phyloP scores from a whole-genome alignment of 2,329 filamentous ascomycete genomes.

The Penicillium griseofulvum region DNA sequence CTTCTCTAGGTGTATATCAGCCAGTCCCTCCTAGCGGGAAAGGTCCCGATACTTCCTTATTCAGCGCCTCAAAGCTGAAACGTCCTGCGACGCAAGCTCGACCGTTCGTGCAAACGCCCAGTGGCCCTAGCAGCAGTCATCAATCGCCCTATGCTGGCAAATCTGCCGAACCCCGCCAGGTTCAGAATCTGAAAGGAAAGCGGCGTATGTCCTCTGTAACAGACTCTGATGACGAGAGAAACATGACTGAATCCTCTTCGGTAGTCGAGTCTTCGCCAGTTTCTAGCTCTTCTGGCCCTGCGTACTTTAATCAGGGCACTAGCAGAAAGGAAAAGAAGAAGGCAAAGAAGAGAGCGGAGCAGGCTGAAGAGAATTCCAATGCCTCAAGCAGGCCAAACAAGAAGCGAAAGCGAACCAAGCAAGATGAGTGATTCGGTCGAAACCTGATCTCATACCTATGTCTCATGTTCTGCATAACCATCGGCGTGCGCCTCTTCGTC shows the following conservation, averaged over 20 bases:
- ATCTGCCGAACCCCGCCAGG: neutral
- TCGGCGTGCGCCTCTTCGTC: neutral
- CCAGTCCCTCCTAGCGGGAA: neutral
- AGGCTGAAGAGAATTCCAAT: neutral
- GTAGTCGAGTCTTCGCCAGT: neutral
- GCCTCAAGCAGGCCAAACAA: neutral
- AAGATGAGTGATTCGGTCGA: neutral
- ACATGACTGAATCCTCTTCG: neutral
- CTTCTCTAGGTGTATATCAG: neutral
- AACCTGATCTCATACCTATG: neutral
- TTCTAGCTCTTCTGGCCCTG: neutral
- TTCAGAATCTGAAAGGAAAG: neutral
- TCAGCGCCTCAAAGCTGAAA: neutral
- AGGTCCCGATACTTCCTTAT: neutral
- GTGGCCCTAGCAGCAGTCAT: neutral
- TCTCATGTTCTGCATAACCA: neutral
- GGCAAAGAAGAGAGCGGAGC: slow-evolving; percentile 1
- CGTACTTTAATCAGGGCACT: too few relatives aligned
- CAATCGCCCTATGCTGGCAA: neutral
- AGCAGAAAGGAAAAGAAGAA: slow-evolving; percentile 20
- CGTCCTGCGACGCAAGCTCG: too few relatives aligned
- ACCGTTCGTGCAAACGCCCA: neutral
- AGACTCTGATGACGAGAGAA: neutral
- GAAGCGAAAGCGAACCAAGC: slow-evolving; percentile 7
- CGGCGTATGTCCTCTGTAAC: neutral